A percentile compares a stretch with the other conserved stretches of the same genome.
Conservation (phyloP, 2,329 filamentous ascomycete species). For the Hypoxylon sp. region DNA sequence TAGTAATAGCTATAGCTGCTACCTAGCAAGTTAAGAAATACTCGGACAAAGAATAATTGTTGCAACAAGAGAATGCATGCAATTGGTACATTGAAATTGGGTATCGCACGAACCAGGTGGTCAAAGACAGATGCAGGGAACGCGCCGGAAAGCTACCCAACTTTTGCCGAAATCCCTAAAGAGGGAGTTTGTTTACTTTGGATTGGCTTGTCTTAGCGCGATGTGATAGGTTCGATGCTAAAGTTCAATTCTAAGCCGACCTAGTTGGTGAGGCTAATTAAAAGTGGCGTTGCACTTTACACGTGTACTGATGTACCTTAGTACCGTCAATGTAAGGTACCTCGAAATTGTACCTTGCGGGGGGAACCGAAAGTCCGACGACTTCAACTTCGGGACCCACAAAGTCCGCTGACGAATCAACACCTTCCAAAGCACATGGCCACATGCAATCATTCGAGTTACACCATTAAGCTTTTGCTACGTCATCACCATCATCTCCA, state of each 20-base stretch:
- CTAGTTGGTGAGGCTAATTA: constrained; percentile 20
- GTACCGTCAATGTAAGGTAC: too few species aligned
- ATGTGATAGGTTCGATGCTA: constrained; percentile 14
- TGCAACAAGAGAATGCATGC: constrained; percentile 16
- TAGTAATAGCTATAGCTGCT: constrained; percentile 33
- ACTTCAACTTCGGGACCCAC: too few species aligned
- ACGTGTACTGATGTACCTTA: constrained; percentile 18
- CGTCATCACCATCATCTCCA: too few species aligned
- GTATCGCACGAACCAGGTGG: constrained; percentile 12
- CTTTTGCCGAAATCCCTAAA: constrained; percentile 32
- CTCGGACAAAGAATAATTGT: constrained; percentile 1
- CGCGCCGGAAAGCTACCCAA: constrained; percentile 23
- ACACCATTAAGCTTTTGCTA: too few species aligned
- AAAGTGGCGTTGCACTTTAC: constrained; percentile 14
- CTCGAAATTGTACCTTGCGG: too few species aligned
- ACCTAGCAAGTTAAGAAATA: constrained; percentile 12
- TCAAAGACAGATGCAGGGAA: constrained; percentile 28
- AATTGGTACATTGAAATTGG: constrained; percentile 23
- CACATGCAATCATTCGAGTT: too few species aligned
- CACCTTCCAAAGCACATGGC: too few species aligned
- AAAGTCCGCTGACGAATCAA: too few species aligned
- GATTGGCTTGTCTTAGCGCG: constrained; percentile 20
- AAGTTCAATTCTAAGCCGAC: too few species aligned
- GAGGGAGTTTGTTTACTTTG: constrained; percentile 46
- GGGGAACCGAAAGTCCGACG: too few species aligned